Evolutionary conservation across 345 rosid species (phyloP).

Genomic region (Conringia planisiliqua): DNA sequence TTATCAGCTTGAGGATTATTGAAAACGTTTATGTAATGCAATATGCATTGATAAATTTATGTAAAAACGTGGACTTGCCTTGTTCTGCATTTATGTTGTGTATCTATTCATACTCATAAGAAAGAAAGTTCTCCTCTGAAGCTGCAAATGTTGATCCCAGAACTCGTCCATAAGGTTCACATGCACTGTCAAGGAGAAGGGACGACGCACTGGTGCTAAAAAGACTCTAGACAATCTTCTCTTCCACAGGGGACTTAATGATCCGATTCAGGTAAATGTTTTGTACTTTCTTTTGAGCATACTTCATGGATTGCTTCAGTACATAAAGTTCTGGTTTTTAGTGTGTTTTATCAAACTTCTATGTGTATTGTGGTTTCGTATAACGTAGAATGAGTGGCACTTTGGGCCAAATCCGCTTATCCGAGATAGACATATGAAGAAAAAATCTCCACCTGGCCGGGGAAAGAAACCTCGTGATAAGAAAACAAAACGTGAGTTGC

Average conservation of each 20-base stretch:
- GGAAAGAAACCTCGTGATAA: slow-evolving; percentile 36
- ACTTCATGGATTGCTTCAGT: neutral
- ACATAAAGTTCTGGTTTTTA: neutral
- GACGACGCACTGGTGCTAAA: slow-evolving; percentile 23
- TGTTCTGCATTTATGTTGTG: neutral
- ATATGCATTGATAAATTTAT: neutral
- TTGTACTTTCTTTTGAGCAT: neutral
- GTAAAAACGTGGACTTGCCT: neutral
- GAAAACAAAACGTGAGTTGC: slow-evolving; percentile 29
- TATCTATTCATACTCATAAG: slow-evolving; percentile 8
- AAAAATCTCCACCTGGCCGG: slow-evolving; percentile 29
- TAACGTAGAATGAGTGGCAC: slow-evolving; percentile 30
- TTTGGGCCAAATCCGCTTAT: slow-evolving; percentile 23
- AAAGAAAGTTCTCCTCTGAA: slow-evolving; percentile 20
- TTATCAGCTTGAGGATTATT: neutral
- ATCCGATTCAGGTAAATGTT: slow-evolving; percentile 12
- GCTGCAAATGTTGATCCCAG: slow-evolving; percentile 29
- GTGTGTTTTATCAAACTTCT: neutral
- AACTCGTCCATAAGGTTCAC: slow-evolving; percentile 31
- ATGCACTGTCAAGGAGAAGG: slow-evolving; percentile 31
- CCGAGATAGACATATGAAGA: slow-evolving; percentile 32
- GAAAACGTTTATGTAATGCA: neutral
- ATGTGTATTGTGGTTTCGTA: neutral
- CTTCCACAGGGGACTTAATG: slow-evolving; percentile 25
- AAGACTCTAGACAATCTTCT: slow-evolving; percentile 29